Base-by-base conservation (phyloP, 345 rosid genomes). In the Bretschneidera sinensis region DNA sequence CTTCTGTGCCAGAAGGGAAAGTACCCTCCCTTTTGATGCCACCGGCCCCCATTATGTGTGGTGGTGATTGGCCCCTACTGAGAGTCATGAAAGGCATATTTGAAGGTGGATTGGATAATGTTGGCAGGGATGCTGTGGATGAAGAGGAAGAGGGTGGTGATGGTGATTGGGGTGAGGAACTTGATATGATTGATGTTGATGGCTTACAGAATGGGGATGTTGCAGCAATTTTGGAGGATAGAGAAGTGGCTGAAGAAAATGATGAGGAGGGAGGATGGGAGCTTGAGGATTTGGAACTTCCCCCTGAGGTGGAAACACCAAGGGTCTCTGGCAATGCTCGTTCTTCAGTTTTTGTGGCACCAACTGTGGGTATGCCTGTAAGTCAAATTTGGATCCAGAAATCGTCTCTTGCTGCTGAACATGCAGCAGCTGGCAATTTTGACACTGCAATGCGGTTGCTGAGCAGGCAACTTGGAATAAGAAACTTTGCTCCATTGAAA, bases 61-160 rank as follows among this genome's bases (percentile, higher is more conserved):
- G 91, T 53, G 90, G 91, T 76, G 98, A 92, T 75, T 92, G 98
- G 98, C 97, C 98, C 6, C 91, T 92, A 64, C 77, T 92, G 34
- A 83, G 98, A 77, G 98, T 89, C 59, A 73, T 87, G 87, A 85
- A 79, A 80, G 98, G 98, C 45, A 82, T 92, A 63, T 92, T 92
- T 64, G 96, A 92, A 72, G 97, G 95, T 51, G 97, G 96, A 43
- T 74, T 87, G 60, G 96, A 92, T 65, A 80, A 68, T 51, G 55
- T 62, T 55, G 81, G 70, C 34, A 77, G 73, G 66, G 86, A 71
- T 58, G 83, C 67, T 51, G 86, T 35, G 20, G 87, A 78, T 45
- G 98, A 85, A 60, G 92, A 86, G 3, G 95, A 85, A 13, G 97
- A 87, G 67, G 90, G 60, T 60, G 90, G 19, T 48, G 85, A 76